Conservation (phyloP, 2,329 filamentous ascomycete genomes). For the Ophiostoma sp. region DNA sequence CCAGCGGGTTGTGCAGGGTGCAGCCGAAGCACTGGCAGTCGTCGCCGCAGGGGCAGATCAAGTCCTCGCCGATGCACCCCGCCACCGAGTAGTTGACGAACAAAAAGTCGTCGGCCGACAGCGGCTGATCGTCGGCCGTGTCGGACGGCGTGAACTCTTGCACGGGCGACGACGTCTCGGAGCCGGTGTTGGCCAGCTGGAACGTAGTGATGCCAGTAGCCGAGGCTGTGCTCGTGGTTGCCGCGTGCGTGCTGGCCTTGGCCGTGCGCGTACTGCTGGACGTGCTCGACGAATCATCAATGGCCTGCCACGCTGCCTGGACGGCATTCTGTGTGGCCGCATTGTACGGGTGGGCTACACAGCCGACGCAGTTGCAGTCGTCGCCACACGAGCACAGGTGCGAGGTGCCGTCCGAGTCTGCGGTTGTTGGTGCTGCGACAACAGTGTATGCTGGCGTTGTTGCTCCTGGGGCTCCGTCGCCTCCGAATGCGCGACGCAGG, state of each 20-base stretch:
- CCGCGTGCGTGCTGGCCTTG: not conserved
- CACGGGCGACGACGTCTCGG: slow-evolving; percentile 28
- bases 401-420: slow-evolving; percentile 14
- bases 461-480: not conserved
- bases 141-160: slow-evolving; percentile 43
- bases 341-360: slow-evolving; percentile 28
- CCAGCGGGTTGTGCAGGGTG: slow-evolving; percentile 53
- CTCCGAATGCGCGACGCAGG: not conserved
- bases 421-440: not conserved
- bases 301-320: slow-evolving; percentile 25
- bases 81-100: slow-evolving; percentile 42
- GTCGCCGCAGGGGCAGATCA: slow-evolving; percentile 56
- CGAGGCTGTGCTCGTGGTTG: not conserved
- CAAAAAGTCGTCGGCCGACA: slow-evolving; percentile 51
- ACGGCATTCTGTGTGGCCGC: slow-evolving; percentile 26
- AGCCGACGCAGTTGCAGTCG: slow-evolving; percentile 28
- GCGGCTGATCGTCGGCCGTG: slow-evolving; percentile 43
- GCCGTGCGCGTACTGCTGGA: not conserved
- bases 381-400: slow-evolving; percentile 29
- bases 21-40: slow-evolving; percentile 63
- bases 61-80: slow-evolving; percentile 28
- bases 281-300: slow-evolving; percentile 21
- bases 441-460: not conserved
- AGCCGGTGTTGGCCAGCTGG: not conserved
- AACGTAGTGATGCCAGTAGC: not conserved